A percentile compares a stretch with the other conserved stretches of the same genome.
Evolutionary conservation across 2,329 filamentous ascomycete species (phyloP).

Genomic region (Fusarium subtropicale): DNA sequence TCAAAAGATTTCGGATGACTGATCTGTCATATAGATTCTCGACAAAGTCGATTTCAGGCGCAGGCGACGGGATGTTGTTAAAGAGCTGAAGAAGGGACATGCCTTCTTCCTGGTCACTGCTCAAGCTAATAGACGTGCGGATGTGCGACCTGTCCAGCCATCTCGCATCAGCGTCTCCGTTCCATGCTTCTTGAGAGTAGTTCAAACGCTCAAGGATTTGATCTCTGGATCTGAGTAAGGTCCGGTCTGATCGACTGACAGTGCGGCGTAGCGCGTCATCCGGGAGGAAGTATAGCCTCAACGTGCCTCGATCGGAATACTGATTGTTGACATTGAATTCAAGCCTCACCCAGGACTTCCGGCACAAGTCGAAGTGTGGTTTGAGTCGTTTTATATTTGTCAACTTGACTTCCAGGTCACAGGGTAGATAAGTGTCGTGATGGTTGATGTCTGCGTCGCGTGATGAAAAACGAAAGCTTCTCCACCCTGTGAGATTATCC

Average conservation of each 20-base stretch:
- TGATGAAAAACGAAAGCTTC: constrained; percentile 44
- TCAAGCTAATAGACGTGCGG: constrained; percentile 25
- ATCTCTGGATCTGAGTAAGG: constrained; percentile 60
- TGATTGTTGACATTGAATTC: constrained; percentile 50
- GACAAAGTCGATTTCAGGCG: constrained; percentile 64
- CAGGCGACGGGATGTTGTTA: constrained; percentile 77
- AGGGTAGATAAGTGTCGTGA: constrained; percentile 22
- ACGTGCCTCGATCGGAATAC: constrained; percentile 42
- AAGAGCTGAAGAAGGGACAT: constrained; percentile 76
- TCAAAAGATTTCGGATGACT: constrained; percentile 67
- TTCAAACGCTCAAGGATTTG: constrained; percentile 66
- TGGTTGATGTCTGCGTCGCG: not conserved
- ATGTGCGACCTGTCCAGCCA: constrained; percentile 19
- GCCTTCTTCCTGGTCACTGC: constrained; percentile 52
- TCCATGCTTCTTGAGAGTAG: constrained; percentile 67
- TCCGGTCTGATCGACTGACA: constrained; percentile 61
- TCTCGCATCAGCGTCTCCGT: constrained; percentile 52
- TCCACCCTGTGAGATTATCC: constrained; percentile 44
- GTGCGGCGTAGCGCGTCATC: constrained; percentile 69
- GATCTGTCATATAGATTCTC: constrained; percentile 62
- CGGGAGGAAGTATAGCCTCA: constrained; percentile 72
- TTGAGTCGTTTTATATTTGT: constrained; percentile 44
- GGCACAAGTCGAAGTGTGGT: constrained; percentile 50
- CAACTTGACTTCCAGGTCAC: constrained; percentile 47
- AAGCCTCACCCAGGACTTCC: constrained; percentile 58